These are phyloP conservation scores for Acacia crassicarpa DNA, from an alignment of 306 rosid genomes.

Conservation along the genomic window DNA sequence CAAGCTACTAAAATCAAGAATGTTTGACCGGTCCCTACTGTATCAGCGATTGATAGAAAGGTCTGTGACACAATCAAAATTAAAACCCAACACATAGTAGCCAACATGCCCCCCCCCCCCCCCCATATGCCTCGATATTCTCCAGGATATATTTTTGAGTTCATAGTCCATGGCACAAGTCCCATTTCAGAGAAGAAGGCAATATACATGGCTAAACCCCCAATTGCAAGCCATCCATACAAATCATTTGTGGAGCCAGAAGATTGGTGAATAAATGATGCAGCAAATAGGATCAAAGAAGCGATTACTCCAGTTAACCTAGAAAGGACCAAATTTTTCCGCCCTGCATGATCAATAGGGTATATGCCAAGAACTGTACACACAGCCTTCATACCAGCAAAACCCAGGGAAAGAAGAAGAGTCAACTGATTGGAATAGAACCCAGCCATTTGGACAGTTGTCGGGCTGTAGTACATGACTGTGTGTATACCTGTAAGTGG, in stretches of 20 bases:
- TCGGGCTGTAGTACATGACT: slow-evolving; percentile 96
- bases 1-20: slow-evolving; percentile 72
- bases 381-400: slow-evolving; percentile 79
- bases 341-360: slow-evolving; percentile 73
- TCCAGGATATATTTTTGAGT: slow-evolving; percentile 91
- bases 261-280: slow-evolving; percentile 52
- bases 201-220: slow-evolving; percentile 72
- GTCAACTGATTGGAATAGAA: slow-evolving; percentile 70
- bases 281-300: slow-evolving; percentile 55
- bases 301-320: slow-evolving; percentile 71
- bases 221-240: slow-evolving; percentile 70
- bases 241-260: slow-evolving; percentile 39
- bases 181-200: slow-evolving; percentile 92
- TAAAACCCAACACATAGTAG: slow-evolving; percentile 85
- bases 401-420: slow-evolving; percentile 71
- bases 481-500: slow-evolving; percentile 91
- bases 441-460: slow-evolving; percentile 96
- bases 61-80: slow-evolving; percentile 80
- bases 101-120: slow-evolving; percentile 93
- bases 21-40: slow-evolving; percentile 58
- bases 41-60: slow-evolving; percentile 71
- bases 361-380: slow-evolving; percentile 79
- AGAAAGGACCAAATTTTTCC: slow-evolving; percentile 69
- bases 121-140: slow-evolving; percentile 84
- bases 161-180: slow-evolving; percentile 89